Evolutionary conservation across 805 yeast genomes (phyloP).

Genomic region (Starmera amethionina): DNA sequence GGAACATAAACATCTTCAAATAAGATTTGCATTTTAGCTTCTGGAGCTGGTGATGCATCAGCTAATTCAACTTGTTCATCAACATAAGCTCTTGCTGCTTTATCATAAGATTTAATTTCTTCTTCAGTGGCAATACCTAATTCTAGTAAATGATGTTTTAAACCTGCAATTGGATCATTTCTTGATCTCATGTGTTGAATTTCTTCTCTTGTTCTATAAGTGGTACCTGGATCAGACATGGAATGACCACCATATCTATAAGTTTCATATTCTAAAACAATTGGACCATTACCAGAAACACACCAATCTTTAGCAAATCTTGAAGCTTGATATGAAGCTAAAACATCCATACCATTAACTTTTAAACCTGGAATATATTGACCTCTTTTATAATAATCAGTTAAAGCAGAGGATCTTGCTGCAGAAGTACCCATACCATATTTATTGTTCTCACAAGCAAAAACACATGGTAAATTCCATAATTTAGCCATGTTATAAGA

Average conservation of each 20-base stretch:
- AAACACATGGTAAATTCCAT: conserved; percentile 92
- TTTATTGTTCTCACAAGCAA: conserved; percentile 97
- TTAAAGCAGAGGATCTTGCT: conserved; percentile 90
- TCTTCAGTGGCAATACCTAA: conserved; percentile 84
- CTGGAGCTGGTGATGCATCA: conserved; percentile 91
- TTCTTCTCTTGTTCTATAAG: conserved; percentile 99
- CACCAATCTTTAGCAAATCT: conserved; percentile 97
- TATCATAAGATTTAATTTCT: conserved; percentile 89
- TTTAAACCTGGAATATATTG: conserved; percentile 98
- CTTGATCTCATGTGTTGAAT: conserved; percentile 98
- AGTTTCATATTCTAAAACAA: conserved; percentile 94
- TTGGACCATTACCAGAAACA: conserved; percentile 88
- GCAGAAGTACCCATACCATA: conserved; percentile 99
- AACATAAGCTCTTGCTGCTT: conserved; percentile 91
- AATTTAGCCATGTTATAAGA: conserved; percentile 98
- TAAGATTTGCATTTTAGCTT: conserved; percentile 86
- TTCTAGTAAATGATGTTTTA: conserved; percentile 79
- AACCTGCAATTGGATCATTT: conserved; percentile 96
- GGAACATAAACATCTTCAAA: conserved; percentile 95
- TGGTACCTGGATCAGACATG: conserved; percentile 99
- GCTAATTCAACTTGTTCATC: conserved; percentile 93
- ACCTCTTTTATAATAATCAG: conserved; percentile 97
- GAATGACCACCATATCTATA: conserved; percentile 99
- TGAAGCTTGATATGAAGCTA: conserved; percentile 93
- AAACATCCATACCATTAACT: conserved; percentile 97